These are phyloP conservation scores for Aleurites moluccanus DNA, from an alignment of 441 rosid genomes.

Conservation along the genomic window DNA sequence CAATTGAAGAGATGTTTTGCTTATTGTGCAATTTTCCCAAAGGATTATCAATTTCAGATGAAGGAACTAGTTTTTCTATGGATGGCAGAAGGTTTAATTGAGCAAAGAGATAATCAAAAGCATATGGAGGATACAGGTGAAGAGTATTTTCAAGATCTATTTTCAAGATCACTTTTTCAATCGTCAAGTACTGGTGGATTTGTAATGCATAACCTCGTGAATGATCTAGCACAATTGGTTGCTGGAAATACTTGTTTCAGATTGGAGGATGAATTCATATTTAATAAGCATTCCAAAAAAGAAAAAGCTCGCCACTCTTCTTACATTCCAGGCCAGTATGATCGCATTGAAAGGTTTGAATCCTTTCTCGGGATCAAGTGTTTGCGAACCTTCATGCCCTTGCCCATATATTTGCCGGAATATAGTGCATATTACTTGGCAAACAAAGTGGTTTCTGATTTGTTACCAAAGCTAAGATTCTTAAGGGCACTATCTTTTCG, in stretches of 20 bases:
- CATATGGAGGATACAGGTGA: conserved; percentile 28
- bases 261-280: background rate
- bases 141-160: conserved; percentile 27
- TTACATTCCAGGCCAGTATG: background rate
- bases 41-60: conserved; percentile 25
- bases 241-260: conserved; percentile 13
- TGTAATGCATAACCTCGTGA: conserved; percentile 33
- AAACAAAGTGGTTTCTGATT: background rate
- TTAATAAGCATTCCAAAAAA: background rate
- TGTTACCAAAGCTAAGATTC: conserved; percentile 13
- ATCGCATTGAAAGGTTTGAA: conserved; percentile 17
- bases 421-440: conserved; percentile 6
- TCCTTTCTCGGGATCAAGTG: conserved; percentile 9
- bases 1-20: conserved; percentile 36
- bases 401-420: conserved; percentile 6
- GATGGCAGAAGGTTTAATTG: conserved; percentile 38
- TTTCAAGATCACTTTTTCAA: background rate
- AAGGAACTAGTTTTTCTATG: conserved; percentile 26
- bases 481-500: conserved; percentile 30
- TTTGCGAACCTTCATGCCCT: conserved; percentile 27
- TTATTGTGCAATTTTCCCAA: conserved; percentile 36
- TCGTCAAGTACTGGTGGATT: background rate
- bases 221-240: conserved; percentile 33
- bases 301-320: conserved; percentile 32
- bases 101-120: conserved; percentile 10